Base-by-base conservation (phyloP, 192 early-diverging fungal species). In the Lunasporangiospora selenospora region DNA sequence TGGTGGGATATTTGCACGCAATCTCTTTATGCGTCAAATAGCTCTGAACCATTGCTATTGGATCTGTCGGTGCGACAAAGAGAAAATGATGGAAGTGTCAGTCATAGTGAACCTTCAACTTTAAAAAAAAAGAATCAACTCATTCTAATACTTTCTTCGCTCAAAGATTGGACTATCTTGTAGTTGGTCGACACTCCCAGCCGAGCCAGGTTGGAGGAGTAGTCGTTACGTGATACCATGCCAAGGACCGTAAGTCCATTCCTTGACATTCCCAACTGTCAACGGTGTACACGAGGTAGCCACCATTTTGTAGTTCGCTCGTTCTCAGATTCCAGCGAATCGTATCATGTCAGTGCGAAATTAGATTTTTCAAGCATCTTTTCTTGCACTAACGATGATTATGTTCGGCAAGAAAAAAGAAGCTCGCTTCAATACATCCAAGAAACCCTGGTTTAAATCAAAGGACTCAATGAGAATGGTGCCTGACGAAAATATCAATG, bases 181-280 rank as follows among this genome's bases (percentile, higher is more conserved):
- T 45, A 45, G 44, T 45, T 45, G 44, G 44, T 45, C 23, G 44
- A 27, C 21, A 45, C 23, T 5, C 44, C 23, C n/a, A 45, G 13
- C 27, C 44, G 44, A 18, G 44, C 27, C 6, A 45, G 12, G 44
- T 45, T 45, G 44, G 44, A 45, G n/a, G 44, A 45, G 44, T 45
- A 45, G 23, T 45, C 44, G 19, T 45, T 45, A 11, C 23, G n/a
- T 26, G 16, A 45, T 23, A 45, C 44, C 11, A 45, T 45, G 12
- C 44, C 44, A 24, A 45, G 44, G 6, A 24, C 23, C 11, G 44
- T 45, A 26, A 45, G 44, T 13, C 10, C 19, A 26, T 19, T 26
- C 27, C 44, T 45, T 23, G 44, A 45, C 19, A 45, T 45, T 11
- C 11, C n/a, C 23, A 45, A 10, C 11, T 45, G 44, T 18, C 16